Percentiles rank a stretch among this genome's conserved stretches.
Evolutionary conservation across 31 red algal species (phyloP).

Genomic region (Endocladia muricata): DNA sequence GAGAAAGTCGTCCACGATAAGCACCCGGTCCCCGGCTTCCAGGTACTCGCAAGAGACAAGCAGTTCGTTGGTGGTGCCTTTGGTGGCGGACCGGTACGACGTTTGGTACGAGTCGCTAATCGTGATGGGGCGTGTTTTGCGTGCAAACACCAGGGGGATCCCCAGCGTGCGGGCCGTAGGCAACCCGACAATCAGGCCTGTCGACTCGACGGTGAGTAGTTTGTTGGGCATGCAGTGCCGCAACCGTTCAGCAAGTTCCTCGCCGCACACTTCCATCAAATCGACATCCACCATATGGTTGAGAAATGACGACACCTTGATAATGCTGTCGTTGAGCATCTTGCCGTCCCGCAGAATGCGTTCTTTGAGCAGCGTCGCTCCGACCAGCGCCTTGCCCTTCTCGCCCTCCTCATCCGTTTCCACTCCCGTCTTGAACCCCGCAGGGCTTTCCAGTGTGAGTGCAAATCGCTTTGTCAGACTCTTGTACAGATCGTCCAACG

Average conservation of each 20-base stretch:
- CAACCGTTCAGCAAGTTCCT: conserved; percentile 75
- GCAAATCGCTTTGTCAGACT: conserved; percentile 32
- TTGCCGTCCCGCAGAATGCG: conserved; percentile 74
- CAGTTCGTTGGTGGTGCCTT: conserved; percentile 77
- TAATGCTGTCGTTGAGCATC: conserved; percentile 68
- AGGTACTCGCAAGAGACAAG: conserved; percentile 84
- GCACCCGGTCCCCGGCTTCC: conserved; percentile 64
- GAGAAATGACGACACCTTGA: conserved; percentile 92
- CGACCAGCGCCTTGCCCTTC: conserved; percentile 32
- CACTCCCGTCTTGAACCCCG: background rate
- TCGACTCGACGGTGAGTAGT: conserved; percentile 90
- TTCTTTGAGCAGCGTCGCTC: conserved; percentile 73
- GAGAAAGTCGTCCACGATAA: conserved; percentile 95
- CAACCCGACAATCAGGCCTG: conserved; percentile 79
- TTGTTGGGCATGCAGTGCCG: conserved; percentile 77
- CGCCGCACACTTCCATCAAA: conserved; percentile 83
- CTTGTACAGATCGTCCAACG: conserved; percentile 78
- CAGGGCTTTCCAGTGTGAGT: conserved; percentile 23
- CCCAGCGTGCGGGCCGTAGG: conserved; percentile 51
- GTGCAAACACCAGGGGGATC: conserved; percentile 83
- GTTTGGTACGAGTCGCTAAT: conserved; percentile 90
- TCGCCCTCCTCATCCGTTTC: background rate
- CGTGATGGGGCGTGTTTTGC: conserved; percentile 76
- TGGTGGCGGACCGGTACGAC: conserved; percentile 76
- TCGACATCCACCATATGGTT: conserved; percentile 90